Conservation (phyloP, 208 protist species). For the Endotrypanum monterogeii region DNA sequence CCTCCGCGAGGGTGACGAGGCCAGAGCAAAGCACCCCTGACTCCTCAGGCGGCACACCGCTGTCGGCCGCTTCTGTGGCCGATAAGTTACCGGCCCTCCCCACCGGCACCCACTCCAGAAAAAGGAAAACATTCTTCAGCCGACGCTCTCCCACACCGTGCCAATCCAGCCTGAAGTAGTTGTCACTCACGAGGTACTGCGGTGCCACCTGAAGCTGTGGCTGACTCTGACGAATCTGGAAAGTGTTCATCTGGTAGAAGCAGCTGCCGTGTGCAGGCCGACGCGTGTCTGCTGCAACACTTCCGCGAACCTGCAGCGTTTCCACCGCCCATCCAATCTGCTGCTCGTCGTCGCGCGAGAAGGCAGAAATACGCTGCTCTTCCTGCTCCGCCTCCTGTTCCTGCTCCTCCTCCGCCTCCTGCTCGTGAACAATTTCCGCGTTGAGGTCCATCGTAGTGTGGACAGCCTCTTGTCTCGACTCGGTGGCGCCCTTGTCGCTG, state of each 20-base stretch:
- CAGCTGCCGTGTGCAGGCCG: conserved; percentile 40
- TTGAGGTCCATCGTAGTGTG: conserved; percentile 70
- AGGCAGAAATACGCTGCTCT: conserved; percentile 72
- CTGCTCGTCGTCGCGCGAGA: conserved; percentile 85
- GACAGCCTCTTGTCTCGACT: conserved; percentile 20
- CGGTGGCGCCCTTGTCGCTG: background rate
- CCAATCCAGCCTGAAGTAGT: conserved; percentile 92
- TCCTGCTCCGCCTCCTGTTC: conserved; percentile 86
- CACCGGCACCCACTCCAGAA: conserved; percentile 88
- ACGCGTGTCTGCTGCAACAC: conserved; percentile 28
- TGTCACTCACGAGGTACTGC: conserved; percentile 83
- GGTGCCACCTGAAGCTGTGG: conserved; percentile 59
- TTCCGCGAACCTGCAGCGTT: conserved; percentile 38
- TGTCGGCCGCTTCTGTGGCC: background rate
- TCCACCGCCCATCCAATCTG: conserved; percentile 82
- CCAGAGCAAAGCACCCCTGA: conserved; percentile 38
- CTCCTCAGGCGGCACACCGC: background rate
- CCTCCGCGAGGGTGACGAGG: conserved; percentile 85
- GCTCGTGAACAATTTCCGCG: conserved; percentile 85
- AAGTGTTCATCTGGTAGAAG: conserved; percentile 64
- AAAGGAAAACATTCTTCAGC: conserved; percentile 91
- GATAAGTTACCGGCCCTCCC: background rate
- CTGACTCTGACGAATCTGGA: conserved; percentile 56
- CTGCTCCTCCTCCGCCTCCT: conserved; percentile 87
- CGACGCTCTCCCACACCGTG: conserved; percentile 82